Percentiles rank a stretch among this genome's conserved stretches.
phyloP scores from a whole-genome alignment of 2,329 filamentous ascomycete species.

The Sarocladium strictum region DNA sequence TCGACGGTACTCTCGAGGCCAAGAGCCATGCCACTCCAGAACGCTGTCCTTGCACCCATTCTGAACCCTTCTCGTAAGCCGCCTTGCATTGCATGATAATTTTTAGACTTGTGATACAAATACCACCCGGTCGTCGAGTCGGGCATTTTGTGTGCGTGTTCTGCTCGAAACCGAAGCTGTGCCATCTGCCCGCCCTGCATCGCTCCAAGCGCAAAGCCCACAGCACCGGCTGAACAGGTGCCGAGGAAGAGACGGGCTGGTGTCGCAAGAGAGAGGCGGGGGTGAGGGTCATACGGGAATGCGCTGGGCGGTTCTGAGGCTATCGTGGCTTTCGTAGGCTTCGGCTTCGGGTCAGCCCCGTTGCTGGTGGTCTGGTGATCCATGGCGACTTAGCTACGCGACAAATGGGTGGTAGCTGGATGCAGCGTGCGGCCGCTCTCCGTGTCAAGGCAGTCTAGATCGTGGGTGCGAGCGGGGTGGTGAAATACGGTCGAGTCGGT shows the following conservation, averaged over 20 bases:
- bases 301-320: slow-evolving; percentile 15
- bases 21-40: slow-evolving; percentile 73
- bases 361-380: slow-evolving; percentile 2
- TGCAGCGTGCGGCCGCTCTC: slow-evolving; percentile 4
- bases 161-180: slow-evolving; percentile 81
- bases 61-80: slow-evolving; percentile 72
- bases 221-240: slow-evolving; percentile 54
- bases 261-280: slow-evolving; percentile 58
- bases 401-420: neutral
- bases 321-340: slow-evolving; percentile 9
- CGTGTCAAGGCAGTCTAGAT: slow-evolving; percentile 4
- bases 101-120: slow-evolving; percentile 97
- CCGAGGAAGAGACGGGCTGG: slow-evolving; percentile 61
- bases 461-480: neutral
- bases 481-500: slow-evolving; percentile 5
- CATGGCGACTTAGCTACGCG: neutral
- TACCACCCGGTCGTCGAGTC: slow-evolving; percentile 84
- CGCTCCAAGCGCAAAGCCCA: slow-evolving; percentile 67
- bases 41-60: slow-evolving; percentile 64
- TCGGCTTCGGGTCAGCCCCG: slow-evolving; percentile 3
- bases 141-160: slow-evolving; percentile 92
- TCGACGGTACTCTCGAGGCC: slow-evolving; percentile 82
- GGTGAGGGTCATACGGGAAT: slow-evolving; percentile 24
- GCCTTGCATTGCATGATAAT: slow-evolving; percentile 77
- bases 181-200: slow-evolving; percentile 67